Percentiles rank a stretch among this genome's conserved stretches.
phyloP scores from a whole-genome alignment of 192 early-diverging fungal genomes.

The Chytriomyces sp. region DNA sequence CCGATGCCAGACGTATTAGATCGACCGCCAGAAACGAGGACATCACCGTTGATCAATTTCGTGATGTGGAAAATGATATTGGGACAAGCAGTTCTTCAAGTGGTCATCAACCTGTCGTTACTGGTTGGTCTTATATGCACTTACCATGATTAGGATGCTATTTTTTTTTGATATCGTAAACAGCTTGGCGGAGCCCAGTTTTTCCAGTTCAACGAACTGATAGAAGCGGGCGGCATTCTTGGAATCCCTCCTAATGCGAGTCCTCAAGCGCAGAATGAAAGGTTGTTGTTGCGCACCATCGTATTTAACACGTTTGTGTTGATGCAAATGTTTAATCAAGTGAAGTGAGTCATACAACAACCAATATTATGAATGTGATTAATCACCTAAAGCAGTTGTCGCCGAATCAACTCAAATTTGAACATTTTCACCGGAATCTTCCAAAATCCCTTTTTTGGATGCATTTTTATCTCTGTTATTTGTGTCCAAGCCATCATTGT shows the following conservation, averaged over 20 bases:
- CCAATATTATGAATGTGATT: conserved; percentile 10
- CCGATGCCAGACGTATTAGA: conserved; percentile 81
- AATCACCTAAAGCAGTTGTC: conserved; percentile 16
- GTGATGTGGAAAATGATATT: conserved; percentile 93
- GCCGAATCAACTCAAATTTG: conserved; percentile 28
- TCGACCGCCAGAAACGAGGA: conserved; percentile 73
- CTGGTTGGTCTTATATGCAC: too few relatives aligned
- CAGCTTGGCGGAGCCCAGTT: conserved; percentile 21
- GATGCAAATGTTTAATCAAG: conserved; percentile 86
- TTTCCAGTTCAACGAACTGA: conserved; percentile 24
- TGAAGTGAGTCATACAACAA: conserved; percentile 62
- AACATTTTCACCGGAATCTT: conserved; percentile 41
- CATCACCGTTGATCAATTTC: conserved; percentile 77
- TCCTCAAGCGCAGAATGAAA: conserved; percentile 17
- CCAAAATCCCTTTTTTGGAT: conserved; percentile 36
- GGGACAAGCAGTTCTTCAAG: conserved; percentile 89
- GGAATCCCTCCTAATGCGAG: background rate
- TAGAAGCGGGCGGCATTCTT: conserved; percentile 26
- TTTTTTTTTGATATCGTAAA: conserved; percentile 92
- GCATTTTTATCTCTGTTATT: conserved; percentile 31
- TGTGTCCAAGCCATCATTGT: conserved; percentile 41
- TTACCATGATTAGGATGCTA: conserved; percentile 45
- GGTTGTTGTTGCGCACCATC: conserved; percentile 60
- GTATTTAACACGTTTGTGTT: conserved; percentile 93
- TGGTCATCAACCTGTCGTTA: conserved; percentile 66